Evolutionary conservation across 306 rosid species (phyloP), one percentile per base, ranked within the genome.

Genomic region (Trifolium dubium): DNA sequence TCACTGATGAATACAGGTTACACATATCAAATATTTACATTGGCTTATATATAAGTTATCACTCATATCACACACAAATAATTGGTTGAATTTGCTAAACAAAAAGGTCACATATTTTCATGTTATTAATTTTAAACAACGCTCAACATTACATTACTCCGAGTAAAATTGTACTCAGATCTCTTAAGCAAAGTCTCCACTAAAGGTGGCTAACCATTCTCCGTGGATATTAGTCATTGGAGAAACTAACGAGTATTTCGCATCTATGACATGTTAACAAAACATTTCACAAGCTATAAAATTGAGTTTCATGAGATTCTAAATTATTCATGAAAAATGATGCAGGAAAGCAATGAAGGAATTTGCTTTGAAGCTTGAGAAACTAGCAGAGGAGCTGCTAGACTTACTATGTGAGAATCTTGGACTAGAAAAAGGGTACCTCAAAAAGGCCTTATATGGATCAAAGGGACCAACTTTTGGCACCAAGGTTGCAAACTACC

Each of bases 1-100:
- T 91, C 50, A 46, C 31, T 17, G 91, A 87, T 5, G 87, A 89
- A 1, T 85, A 88, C 91, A 85, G 92, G 96, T 87, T 12, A 71
- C 35, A 35, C 32, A 60, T 3, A 32, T 58, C 60, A 44, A 31
- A 30, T 15, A 10, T 28, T 44, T 69, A 35, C 10, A 30, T 64
- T 39, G 46, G 19, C 47, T 23, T 15, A 65, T 18, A 75, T 37
- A 62, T 30, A 11, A 55, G 6, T 19, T 37, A 53, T 34, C 75
- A 39, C 53, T 6, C 49, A 11, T 51, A 51, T 51, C 58, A 56
- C 11, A 56, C 54, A 40, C 6, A 37, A 35, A 41, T 10, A 71
- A 32, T 71, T 49, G 23, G 29, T 10, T 5, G 5, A 53, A 18
- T 53, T 17, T 17, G 30, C 29, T 58, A 47, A 37, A 60, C 65